phyloP scores from a whole-genome alignment of 805 yeast species.

The Cyberlindnera euphorbiae region DNA sequence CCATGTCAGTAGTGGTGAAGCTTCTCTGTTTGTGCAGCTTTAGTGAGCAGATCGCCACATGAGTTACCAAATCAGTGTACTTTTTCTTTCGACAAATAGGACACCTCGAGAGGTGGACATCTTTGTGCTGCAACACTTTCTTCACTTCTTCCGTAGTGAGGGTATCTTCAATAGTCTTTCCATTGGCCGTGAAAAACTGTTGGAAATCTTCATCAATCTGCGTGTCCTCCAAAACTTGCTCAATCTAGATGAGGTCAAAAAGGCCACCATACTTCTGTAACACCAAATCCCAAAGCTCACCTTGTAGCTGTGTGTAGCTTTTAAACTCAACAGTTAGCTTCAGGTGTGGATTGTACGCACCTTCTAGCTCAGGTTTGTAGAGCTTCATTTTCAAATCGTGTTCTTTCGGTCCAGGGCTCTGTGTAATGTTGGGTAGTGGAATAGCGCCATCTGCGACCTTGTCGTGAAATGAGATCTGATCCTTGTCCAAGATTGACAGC shows the following conservation, averaged over 20 bases:
- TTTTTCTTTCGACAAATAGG: constrained; percentile 81
- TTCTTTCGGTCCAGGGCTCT: constrained; percentile 9
- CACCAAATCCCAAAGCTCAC: constrained; percentile 64
- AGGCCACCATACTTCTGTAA: constrained; percentile 47
- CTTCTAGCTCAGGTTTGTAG: constrained; percentile 15
- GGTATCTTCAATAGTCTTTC: constrained; percentile 30
- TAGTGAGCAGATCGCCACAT: constrained; percentile 80
- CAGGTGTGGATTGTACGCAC: constrained; percentile 44
- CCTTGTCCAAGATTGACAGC: constrained; percentile 79
- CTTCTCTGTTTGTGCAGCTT: constrained; percentile 69
- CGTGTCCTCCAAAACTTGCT: constrained; percentile 20
- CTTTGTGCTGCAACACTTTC: constrained; percentile 42
- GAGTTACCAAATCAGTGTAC: constrained; percentile 72
- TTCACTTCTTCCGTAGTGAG: constrained; percentile 52
- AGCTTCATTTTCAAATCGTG: constrained; percentile 35
- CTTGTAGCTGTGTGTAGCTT: constrained; percentile 59
- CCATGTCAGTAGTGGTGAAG: constrained; percentile 75
- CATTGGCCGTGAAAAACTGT: constrained; percentile 15
- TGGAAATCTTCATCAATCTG: constrained; percentile 20
- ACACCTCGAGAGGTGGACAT: constrained; percentile 45
- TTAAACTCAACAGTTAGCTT: constrained; percentile 59
- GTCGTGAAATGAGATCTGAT: constrained; percentile 77
- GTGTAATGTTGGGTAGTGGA: constrained; percentile 45
- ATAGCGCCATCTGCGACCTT: constrained; percentile 65
- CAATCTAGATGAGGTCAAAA: constrained; percentile 54